phyloP scores from a whole-genome alignment of 257 asterid genomes.

The Nicotiana benthamiana region DNA sequence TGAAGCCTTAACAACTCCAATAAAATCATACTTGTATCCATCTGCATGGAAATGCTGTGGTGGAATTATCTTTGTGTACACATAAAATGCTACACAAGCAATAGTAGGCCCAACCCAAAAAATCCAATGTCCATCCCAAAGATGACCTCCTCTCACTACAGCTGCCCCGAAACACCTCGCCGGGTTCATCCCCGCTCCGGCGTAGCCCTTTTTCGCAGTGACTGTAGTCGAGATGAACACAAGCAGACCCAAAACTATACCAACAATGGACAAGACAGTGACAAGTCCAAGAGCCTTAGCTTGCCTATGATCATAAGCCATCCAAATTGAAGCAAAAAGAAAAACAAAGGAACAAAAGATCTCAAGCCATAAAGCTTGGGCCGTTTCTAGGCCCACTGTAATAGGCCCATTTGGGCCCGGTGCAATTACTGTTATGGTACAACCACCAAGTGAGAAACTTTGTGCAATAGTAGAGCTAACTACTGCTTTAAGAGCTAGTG shows the following conservation, averaged over 20 bases:
- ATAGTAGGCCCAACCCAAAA: constrained; percentile 68
- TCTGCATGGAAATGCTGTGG: constrained; percentile 40
- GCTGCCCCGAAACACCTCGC: constrained; percentile 75
- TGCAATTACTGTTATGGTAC: constrained; percentile 44
- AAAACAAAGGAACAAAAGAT: constrained; percentile 51
- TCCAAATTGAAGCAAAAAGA: constrained; percentile 66
- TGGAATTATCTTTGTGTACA: constrained; percentile 65
- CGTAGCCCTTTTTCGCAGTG: constrained; percentile 48
- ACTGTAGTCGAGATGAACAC: constrained; percentile 55
- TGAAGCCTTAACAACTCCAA: constrained; percentile 36
- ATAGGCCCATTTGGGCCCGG: constrained; percentile 50
- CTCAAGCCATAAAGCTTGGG: constrained; percentile 66
- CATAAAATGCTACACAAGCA: constrained; percentile 47
- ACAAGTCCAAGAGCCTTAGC: constrained; percentile 42
- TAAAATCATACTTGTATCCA: constrained; percentile 53
- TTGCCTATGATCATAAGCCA: constrained; percentile 67
- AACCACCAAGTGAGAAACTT: constrained; percentile 59
- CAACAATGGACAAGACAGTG: constrained; percentile 35
- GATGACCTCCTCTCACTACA: constrained; percentile 63
- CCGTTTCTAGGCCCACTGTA: constrained; percentile 34
- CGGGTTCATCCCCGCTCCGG: constrained; percentile 73
- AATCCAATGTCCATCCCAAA: constrained; percentile 78
- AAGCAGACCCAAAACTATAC: constrained; percentile 51
- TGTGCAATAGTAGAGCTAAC: constrained; percentile 27
- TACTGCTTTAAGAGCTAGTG: constrained; percentile 60